Base-by-base conservation (phyloP, 805 yeast genomes). In the Suhomyces canberraensis region DNA sequence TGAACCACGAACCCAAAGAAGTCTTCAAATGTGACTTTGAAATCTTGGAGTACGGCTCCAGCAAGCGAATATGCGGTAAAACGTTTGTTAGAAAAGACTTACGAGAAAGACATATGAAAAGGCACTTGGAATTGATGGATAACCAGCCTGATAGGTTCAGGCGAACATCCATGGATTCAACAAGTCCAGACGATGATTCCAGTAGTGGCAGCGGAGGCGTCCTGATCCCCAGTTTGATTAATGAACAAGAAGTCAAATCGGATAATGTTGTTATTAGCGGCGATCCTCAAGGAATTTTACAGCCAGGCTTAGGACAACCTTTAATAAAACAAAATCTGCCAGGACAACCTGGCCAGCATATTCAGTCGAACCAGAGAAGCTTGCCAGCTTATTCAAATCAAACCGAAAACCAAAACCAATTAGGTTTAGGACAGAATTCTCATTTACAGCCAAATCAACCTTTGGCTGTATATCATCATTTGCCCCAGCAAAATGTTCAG, bases 81-180 rank as follows among this genome's bases (percentile, higher is more conserved):
- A 75, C 81, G 0, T 81, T 81, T 62, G 87, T 81, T 0, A 58
- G 88, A 27, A 71, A 67, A 38, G 88, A 81, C 51, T 57, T 81
- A 30, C 62, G 70, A 18, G 73, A 67, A 26, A 40, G 73, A 21
- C 73, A 69, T 40, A 43, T 46, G 15, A 54, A 50, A 36, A 41
- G 71, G 16, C 71, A 65, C 40, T 37, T 49, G 11, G 50, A 45
- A 29, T 29, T 40, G 25, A 11, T 31, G 39, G 38, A 30, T 19
- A 13, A 6, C 26, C 7, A n/a, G 26, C 9, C 26, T 13, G 13
- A n/a, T 5, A 5, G 13, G 7, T 20, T 9, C 22, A 8, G 26
- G 26, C 7, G 5, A 13, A 8, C 26, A 6, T 8, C 13, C 26
- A 13, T 8, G 14, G 5, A 8, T n/a, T 8, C 13, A 13, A 13